These are phyloP conservation scores for Monosporascus sp. DNA, from an alignment of 2,329 filamentous ascomycete genomes.

Conservation along the genomic window DNA sequence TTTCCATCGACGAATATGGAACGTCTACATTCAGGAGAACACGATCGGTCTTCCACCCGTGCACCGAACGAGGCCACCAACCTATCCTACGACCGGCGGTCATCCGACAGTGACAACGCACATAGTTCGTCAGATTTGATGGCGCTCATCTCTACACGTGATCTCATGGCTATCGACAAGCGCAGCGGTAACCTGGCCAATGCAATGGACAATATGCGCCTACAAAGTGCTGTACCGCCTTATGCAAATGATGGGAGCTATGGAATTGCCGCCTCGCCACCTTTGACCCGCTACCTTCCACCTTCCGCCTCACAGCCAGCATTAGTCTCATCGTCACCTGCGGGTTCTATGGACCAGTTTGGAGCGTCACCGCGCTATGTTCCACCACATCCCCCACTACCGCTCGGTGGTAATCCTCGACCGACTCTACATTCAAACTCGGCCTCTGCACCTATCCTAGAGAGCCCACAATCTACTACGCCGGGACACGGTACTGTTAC, in stretches of 20 bases:
- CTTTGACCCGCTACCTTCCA: slow-evolving; percentile 28
- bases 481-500: slow-evolving; percentile 11
- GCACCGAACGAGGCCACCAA: slow-evolving; percentile 16
- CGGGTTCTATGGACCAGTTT: slow-evolving; percentile 16
- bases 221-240: slow-evolving; percentile 27
- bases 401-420: slow-evolving; percentile 30
- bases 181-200: slow-evolving; percentile 35
- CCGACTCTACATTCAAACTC: slow-evolving; percentile 16
- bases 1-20: slow-evolving; percentile 34
- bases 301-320: slow-evolving; percentile 29
- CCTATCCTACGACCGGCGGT: slow-evolving; percentile 30
- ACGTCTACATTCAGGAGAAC: slow-evolving; percentile 30
- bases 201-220: slow-evolving; percentile 36
- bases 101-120: slow-evolving; percentile 34
- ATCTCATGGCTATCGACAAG: slow-evolving; percentile 45
- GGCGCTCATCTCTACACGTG: slow-evolving; percentile 49
- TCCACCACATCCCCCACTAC: slow-evolving; percentile 30
- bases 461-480: slow-evolving; percentile 8
- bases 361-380: slow-evolving; percentile 37
- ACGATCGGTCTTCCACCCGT: slow-evolving; percentile 12
- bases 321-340: slow-evolving; percentile 29
- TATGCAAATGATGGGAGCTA: slow-evolving; percentile 24
- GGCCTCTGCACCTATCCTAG: slow-evolving; percentile 21
- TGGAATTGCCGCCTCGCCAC: slow-evolving; percentile 30
- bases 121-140: slow-evolving; percentile 29